Evolutionary conservation across 805 yeast species (phyloP), one percentile per base, ranked within the genome.

Genomic region (Saccharomycopsis sp.): DNA sequence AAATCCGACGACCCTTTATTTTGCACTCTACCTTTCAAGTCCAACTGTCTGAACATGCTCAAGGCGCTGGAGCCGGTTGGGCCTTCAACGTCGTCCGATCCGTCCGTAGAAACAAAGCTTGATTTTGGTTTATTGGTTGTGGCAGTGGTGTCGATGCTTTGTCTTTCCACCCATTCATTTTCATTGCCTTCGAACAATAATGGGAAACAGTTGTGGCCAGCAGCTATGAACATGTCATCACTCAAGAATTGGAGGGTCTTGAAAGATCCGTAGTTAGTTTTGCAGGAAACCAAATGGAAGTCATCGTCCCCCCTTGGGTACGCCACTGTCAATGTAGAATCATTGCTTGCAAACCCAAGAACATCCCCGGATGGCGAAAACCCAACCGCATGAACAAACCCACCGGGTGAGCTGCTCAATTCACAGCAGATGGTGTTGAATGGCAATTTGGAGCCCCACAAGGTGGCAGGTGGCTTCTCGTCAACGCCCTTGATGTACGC

Each of bases 401-500:
- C 82, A 31, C 87, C 87, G 31, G 73, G 67, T 34, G 79, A 73
- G 50, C 75, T 71, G 51, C 75, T 67, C 57, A 67, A 76, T 58
- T 87, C 95, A 19, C 95, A 94, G 60, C 88, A 80, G 45, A 86
- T 62, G 1, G 95, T 86, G 61, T 82, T 88, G 69, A 92, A 92
- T 21, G 99, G 98, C 59, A 92, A 74, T 57, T 89, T 80, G 46
- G 83, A 81, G 42, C 97, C 99, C 97, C 98, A 92, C 18, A 75
- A 76, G 0, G 89, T 66, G 2, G 92, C 74, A 20, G 66, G 75
- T 1, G 95, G 95, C 54, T 83, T 83, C 30, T 71, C 63, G 56
- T 92, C 99, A 49, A 89, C 70, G 4, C 92, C 86, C 65, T 92
- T 92, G 58, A 92, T 69, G 59, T 69, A 92, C 6, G 94, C 85